Percentiles rank a stretch among this genome's conserved stretches.
These are phyloP conservation scores for Saccharomyces hybrid DNA, from an alignment of 1,139 yeast species.

Conservation along the genomic window DNA sequence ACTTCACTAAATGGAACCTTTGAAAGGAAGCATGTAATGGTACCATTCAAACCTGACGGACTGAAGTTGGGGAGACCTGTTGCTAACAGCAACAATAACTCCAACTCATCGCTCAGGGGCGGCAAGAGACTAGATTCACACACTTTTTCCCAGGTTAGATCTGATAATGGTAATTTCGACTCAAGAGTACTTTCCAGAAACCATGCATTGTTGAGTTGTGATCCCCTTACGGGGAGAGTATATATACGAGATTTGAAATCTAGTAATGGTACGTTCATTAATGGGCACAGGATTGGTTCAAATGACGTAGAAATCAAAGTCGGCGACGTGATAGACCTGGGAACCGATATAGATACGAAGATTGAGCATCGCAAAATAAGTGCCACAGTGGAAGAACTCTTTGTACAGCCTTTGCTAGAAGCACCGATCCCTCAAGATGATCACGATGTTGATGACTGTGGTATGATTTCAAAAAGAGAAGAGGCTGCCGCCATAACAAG, in stretches of 20 bases:
- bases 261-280: constrained; percentile 92
- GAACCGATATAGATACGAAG: constrained; percentile 81
- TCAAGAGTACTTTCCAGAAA: constrained; percentile 85
- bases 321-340: constrained; percentile 77
- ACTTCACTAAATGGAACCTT: constrained; percentile 76
- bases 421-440: background rate
- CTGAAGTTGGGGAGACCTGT: constrained; percentile 80
- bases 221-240: constrained; percentile 52
- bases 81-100: constrained; percentile 40
- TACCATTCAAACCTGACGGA: constrained; percentile 79
- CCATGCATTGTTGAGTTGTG: constrained; percentile 85
- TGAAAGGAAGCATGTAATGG: constrained; percentile 65
- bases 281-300: constrained; percentile 58
- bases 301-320: constrained; percentile 50
- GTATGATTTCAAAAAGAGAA: constrained; percentile 5
- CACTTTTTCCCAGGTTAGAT: constrained; percentile 31
- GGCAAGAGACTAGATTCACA: constrained; percentile 37
- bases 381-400: constrained; percentile 65
- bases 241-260: constrained; percentile 80
- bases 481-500: constrained; percentile 46
- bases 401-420: constrained; percentile 42
- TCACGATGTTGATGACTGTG: background rate
- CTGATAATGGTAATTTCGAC: constrained; percentile 86
- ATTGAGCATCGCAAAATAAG: constrained; percentile 75
- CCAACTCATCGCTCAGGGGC: constrained; percentile 8